Percentiles rank a stretch among this genome's conserved stretches.
Conservation (phyloP, 495 filamentous ascomycete genomes). For the Neurospora pannonica region DNA sequence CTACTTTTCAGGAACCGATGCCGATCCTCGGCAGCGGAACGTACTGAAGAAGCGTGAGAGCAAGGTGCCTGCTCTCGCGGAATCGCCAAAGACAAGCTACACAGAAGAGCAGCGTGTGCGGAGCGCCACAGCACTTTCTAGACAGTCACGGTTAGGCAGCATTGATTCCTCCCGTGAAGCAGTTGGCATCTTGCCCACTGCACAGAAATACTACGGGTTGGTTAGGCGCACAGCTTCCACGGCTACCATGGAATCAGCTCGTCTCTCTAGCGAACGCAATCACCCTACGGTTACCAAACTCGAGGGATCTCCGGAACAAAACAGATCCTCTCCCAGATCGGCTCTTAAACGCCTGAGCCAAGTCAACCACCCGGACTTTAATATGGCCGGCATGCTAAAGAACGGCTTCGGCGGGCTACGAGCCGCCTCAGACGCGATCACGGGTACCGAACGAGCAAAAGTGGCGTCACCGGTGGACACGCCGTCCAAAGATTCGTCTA, state of each 20-base stretch:
- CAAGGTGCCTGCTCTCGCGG: conserved; percentile 43
- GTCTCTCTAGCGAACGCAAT: conserved; percentile 39
- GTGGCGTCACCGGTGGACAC: conserved; percentile 45
- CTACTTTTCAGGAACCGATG: conserved; percentile 87
- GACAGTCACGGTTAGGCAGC: conserved; percentile 74
- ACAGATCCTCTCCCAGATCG: conserved; percentile 31
- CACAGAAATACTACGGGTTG: conserved; percentile 56
- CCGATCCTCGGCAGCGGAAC: conserved; percentile 64
- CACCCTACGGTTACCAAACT: conserved; percentile 59
- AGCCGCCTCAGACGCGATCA: conserved; percentile 72
- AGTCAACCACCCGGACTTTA: conserved; percentile 42
- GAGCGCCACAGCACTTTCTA: conserved; percentile 48
- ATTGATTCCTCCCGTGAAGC: conserved; percentile 45
- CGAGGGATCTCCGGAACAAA: conserved; percentile 50
- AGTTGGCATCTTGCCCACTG: conserved; percentile 30
- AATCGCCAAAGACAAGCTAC: conserved; percentile 54
- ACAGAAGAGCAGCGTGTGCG: conserved; percentile 58
- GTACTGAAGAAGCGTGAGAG: conserved; percentile 72
- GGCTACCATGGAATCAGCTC: conserved; percentile 38
- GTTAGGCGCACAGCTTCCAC: conserved; percentile 41
- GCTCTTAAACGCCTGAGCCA: conserved; percentile 43
- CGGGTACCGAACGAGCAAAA: conserved; percentile 49
- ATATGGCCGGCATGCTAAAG: conserved; percentile 30
- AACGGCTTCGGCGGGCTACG: conserved; percentile 52
- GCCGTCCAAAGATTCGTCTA: conserved; percentile 53